Base-by-base conservation (phyloP, 257 asterid genomes). In the Misopates orontium region DNA sequence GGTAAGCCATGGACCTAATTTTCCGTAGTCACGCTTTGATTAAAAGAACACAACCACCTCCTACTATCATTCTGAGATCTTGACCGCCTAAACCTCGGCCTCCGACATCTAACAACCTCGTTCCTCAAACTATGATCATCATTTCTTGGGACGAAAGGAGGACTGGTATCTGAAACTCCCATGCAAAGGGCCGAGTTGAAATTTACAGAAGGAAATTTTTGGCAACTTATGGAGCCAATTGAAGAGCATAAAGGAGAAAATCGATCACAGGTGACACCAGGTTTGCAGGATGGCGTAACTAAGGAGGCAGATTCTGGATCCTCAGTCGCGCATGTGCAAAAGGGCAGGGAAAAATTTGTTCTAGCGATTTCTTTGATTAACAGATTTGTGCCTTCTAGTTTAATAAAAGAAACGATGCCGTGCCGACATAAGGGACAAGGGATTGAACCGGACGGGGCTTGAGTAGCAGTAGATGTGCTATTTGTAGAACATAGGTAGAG, bases 381-480 rank as follows among this genome's bases (percentile, higher is more conserved):
- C 21, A 91, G 71, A 52, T 20, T 71, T 10, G 94, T 85, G 67
- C 75, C 72, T 19, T 75, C 81, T 8, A 90, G 95, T 74, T 81
- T 90, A 17, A 25, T 22, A 15, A 90, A 90, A n/a, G 95, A 85
- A 59, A 87, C 79, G 57, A 90, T 87, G 68, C 97, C 97, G 4
- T 83, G 88, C 16, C 97, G 85, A 70, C 97, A 90, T 16, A 90
- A 70, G 24, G 97, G 95, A 57, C 97, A 90, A 21, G 97, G 77
- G 62, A 90, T 81, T 41, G 95, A 87, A 24, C 97, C 97, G 2
- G 88, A 86, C 2, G 90, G 90, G 4, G 90, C 90, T 4, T 75
- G 82, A 45, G 77, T 62, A 14, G 39, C 71, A 0, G 79, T 80
- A 8, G 96, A 78, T 31, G 87, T 62, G 73, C 60, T 79, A 48